phyloP scores from a whole-genome alignment of 2,329 filamentous ascomycete species.

The Zopfia rhizophila region DNA sequence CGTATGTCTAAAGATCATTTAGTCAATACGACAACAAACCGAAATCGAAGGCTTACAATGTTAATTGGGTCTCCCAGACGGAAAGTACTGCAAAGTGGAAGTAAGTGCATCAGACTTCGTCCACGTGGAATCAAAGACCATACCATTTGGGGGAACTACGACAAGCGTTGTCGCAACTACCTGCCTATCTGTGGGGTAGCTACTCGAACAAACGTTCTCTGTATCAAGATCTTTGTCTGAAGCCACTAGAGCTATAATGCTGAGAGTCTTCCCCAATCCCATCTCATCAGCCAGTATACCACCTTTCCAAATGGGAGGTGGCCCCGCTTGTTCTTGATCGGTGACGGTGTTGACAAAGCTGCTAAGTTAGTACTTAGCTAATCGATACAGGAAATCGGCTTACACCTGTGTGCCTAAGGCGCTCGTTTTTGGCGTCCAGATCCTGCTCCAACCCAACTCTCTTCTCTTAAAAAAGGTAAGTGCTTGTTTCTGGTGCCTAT shows the following conservation, averaged over 20 bases:
- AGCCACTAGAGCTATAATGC: conserved; percentile 24
- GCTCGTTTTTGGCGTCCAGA: too few species aligned
- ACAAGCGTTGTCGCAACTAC: too few species aligned
- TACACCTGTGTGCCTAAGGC: too few species aligned
- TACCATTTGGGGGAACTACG: too few species aligned
- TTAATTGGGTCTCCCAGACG: too few species aligned
- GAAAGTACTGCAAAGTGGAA: too few species aligned
- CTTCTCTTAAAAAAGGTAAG: conserved; percentile 20
- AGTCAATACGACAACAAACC: too few species aligned
- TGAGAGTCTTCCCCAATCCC: conserved; percentile 28
- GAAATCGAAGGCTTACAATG: too few species aligned
- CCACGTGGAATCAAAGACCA: too few species aligned
- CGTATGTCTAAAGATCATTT: too few species aligned
- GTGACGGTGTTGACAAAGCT: conserved; percentile 22
- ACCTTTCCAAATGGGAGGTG: conserved; percentile 19
- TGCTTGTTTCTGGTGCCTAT: conserved; percentile 27
- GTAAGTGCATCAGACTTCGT: too few species aligned
- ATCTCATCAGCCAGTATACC: conserved; percentile 27
- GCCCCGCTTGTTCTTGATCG: conserved; percentile 7
- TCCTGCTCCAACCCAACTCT: conserved; percentile 20
- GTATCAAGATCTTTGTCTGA: conserved; percentile 8
- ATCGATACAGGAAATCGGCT: conserved; percentile 20
- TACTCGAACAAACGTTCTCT: conserved; percentile 3
- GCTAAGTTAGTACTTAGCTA: background rate
- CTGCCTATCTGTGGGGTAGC: too few species aligned